These are phyloP conservation scores for Colletotrichum sp. DNA, from an alignment of 2,329 filamentous ascomycete genomes.

Conservation along the genomic window DNA sequence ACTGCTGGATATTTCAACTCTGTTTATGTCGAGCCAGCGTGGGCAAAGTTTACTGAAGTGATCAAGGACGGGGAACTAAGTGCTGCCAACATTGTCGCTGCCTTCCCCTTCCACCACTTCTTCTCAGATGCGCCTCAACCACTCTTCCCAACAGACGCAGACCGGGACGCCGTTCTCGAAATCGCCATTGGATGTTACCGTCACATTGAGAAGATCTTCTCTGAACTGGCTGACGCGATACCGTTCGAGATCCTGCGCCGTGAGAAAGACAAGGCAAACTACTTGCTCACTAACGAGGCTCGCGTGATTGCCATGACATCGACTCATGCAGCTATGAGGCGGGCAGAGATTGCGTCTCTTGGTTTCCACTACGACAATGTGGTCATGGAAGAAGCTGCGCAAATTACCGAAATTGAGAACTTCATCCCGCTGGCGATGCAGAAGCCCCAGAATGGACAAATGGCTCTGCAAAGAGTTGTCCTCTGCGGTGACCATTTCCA, in stretches of 20 bases:
- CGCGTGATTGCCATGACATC: constrained; percentile 98
- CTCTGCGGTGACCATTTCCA: constrained; percentile 95
- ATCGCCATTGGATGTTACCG: constrained; percentile 84
- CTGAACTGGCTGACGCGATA: constrained; percentile 88
- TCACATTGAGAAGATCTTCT: constrained; percentile 89
- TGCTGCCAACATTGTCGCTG: constrained; percentile 66
- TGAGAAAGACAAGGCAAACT: constrained; percentile 93
- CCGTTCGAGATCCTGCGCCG: constrained; percentile 93
- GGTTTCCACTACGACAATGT: constrained; percentile 98
- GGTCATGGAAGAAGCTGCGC: constrained; percentile 97
- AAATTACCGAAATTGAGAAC: constrained; percentile 96
- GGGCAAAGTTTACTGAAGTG: constrained; percentile 77
- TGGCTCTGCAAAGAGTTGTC: constrained; percentile 84
- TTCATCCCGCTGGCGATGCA: constrained; percentile 97
- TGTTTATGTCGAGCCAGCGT: constrained; percentile 87
- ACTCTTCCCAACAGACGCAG: constrained; percentile 72
- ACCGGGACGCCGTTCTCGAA: constrained; percentile 73
- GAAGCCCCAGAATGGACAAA: constrained; percentile 73
- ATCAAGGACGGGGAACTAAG: constrained; percentile 61
- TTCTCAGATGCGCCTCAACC: constrained; percentile 89
- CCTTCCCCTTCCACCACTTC: constrained; percentile 88
- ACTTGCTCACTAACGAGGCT: constrained; percentile 93
- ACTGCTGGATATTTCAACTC: constrained; percentile 96
- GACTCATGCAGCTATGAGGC: constrained; percentile 93
- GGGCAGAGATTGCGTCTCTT: constrained; percentile 87